Conservation (phyloP, 148 eudicot species). For the Rheum nobile region DNA sequence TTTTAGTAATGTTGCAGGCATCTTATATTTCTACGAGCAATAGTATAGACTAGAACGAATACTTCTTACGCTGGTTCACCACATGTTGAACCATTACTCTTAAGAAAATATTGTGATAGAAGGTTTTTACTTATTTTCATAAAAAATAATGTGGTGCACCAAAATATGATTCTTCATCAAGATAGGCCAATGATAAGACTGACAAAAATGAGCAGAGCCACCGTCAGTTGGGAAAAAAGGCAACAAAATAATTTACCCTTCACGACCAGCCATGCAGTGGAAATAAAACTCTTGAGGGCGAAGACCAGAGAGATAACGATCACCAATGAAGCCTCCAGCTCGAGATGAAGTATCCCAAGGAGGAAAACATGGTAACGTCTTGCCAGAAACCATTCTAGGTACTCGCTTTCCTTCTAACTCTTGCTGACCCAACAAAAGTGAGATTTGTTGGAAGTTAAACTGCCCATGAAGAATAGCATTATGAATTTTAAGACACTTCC, state of each 20-base stretch:
- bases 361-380: slow-evolving; percentile 83
- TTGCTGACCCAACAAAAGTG: slow-evolving; percentile 89
- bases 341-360: slow-evolving; percentile 90
- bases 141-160: not conserved
- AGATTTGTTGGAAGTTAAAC: slow-evolving; percentile 98
- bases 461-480: slow-evolving; percentile 16
- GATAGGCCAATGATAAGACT: not conserved
- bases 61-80: not conserved
- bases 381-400: slow-evolving; percentile 98
- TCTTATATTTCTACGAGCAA: not conserved
- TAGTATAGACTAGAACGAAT: not conserved
- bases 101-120: not conserved
- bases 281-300: slow-evolving; percentile 93
- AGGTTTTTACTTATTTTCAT: not conserved
- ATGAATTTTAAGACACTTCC: not conserved
- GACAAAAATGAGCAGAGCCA: not conserved
- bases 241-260: slow-evolving; percentile 51
- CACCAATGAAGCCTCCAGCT: slow-evolving; percentile 92
- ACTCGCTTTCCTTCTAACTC: slow-evolving; percentile 98
- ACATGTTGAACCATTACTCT: no score
- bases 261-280: slow-evolving; percentile 99
- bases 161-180: not conserved
- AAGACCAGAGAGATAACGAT: slow-evolving; percentile 92
- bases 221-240: not conserved
- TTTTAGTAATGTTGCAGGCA: not conserved